These are phyloP conservation scores for Prunus mume DNA, from an alignment of 306 rosid species.

Conservation along the genomic window DNA sequence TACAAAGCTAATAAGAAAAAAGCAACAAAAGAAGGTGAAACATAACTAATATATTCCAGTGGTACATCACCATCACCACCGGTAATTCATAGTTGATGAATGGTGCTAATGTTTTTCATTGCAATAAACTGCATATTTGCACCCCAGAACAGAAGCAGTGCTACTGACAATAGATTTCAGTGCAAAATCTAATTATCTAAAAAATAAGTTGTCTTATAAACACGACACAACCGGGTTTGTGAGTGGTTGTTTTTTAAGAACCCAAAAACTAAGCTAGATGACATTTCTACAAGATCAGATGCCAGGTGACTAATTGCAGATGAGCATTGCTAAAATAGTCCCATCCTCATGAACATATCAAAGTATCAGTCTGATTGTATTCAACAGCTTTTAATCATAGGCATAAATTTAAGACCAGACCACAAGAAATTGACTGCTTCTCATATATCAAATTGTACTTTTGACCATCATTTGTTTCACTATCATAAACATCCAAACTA, in stretches of 20 bases:
- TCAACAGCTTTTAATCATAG: neutral
- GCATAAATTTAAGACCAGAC: neutral
- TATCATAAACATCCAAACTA: neutral
- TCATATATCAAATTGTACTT: neutral
- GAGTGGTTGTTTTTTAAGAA: neutral
- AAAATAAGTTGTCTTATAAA: neutral
- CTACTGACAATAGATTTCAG: neutral
- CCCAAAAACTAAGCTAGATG: neutral
- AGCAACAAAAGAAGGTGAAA: slow-evolving; percentile 3
- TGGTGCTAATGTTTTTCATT: neutral
- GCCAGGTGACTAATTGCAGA: neutral
- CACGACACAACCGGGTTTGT: neutral
- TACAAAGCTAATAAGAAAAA: slow-evolving; percentile 21
- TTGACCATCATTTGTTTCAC: neutral
- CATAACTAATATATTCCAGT: neutral
- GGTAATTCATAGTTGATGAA: neutral
- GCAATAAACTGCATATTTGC: slow-evolving; percentile 1
- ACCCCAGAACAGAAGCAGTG: neutral
- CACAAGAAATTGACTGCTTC: neutral
- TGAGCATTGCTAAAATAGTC: neutral
- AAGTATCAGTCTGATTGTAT: neutral
- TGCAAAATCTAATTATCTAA: neutral
- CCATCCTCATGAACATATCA: neutral
- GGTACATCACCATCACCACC: neutral
- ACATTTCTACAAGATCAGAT: neutral